Evolutionary conservation across 2,329 filamentous ascomycete species (phyloP).

Genomic region (Zymoseptoria ardabiliae): DNA sequence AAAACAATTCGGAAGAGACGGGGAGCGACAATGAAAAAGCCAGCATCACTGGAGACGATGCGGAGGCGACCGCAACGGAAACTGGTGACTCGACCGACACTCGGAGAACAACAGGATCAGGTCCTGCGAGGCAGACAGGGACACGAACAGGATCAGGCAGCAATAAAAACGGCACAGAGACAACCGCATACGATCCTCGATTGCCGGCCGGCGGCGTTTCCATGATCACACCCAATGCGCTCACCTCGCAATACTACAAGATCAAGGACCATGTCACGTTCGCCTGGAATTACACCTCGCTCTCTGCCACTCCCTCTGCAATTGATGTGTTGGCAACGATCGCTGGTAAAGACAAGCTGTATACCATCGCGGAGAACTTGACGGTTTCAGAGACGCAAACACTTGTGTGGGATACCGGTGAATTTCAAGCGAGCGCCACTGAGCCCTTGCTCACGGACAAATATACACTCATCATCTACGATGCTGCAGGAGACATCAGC

Average conservation of each 20-base stretch:
- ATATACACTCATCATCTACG: conserved; percentile 58
- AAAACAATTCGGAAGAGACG: neutral
- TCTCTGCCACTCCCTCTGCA: conserved; percentile 50
- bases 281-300: conserved; percentile 62
- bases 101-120: conserved; percentile 5
- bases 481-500: conserved; percentile 46
- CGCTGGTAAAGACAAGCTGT: conserved; percentile 50
- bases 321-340: conserved; percentile 58
- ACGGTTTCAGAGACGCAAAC: conserved; percentile 39
- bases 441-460: conserved; percentile 50
- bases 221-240: conserved; percentile 53
- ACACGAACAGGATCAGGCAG: conserved; percentile 13
- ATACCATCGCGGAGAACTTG: conserved; percentile 56
- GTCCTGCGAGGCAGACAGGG: conserved; percentile 17
- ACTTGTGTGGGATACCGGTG: conserved; percentile 54
- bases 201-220: conserved; percentile 52
- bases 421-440: conserved; percentile 43
- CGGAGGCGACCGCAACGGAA: conserved; percentile 12
- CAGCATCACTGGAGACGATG: neutral
- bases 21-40: neutral
- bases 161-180: conserved; percentile 22
- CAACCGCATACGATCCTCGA: conserved; percentile 44
- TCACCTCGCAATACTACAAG: conserved; percentile 53
- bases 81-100: conserved; percentile 12
- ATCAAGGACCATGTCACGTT: conserved; percentile 57